Conservation (phyloP, 441 rosid species). For the Biscutella laevigata region DNA sequence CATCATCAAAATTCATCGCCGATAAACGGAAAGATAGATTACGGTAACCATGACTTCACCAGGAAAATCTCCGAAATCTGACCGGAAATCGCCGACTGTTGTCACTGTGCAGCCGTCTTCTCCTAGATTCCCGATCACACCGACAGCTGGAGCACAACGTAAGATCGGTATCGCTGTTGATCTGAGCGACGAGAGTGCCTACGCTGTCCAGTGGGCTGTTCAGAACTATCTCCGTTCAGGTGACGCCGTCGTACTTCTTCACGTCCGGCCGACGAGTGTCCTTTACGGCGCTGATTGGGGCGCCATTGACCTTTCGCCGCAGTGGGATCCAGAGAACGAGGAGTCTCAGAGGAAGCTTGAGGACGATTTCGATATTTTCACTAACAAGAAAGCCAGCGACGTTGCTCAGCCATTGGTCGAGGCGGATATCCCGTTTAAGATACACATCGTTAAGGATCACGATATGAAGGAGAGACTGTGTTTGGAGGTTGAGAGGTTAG, state of each 20-base stretch:
- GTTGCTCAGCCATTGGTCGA: constrained; percentile 58
- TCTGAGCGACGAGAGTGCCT: constrained; percentile 72
- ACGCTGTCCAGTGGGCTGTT: constrained; percentile 71
- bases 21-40: background rate
- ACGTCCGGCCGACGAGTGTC: constrained; percentile 58
- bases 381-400: constrained; percentile 46
- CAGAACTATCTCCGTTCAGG: constrained; percentile 72
- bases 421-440: constrained; percentile 56
- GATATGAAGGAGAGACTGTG: constrained; percentile 86
- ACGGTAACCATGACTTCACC: constrained; percentile 23
- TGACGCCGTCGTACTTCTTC: constrained; percentile 61
- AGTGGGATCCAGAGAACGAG: constrained; percentile 28
- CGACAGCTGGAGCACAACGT: constrained; percentile 41
- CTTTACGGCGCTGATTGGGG: constrained; percentile 91
- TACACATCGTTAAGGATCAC: constrained; percentile 75
- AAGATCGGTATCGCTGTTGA: constrained; percentile 73
- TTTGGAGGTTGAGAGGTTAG: constrained; percentile 77
- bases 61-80: constrained; percentile 26
- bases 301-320: constrained; percentile 35
- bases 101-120: constrained; percentile 55
- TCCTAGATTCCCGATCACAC: constrained; percentile 39
- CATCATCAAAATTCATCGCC: too few species aligned
- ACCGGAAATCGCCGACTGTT: constrained; percentile 31
- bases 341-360: constrained; percentile 48
- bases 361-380: constrained; percentile 60